These are phyloP conservation scores for Suillus variegatus DNA, from an alignment of 768 basidiomycete species.

Conservation along the genomic window DNA sequence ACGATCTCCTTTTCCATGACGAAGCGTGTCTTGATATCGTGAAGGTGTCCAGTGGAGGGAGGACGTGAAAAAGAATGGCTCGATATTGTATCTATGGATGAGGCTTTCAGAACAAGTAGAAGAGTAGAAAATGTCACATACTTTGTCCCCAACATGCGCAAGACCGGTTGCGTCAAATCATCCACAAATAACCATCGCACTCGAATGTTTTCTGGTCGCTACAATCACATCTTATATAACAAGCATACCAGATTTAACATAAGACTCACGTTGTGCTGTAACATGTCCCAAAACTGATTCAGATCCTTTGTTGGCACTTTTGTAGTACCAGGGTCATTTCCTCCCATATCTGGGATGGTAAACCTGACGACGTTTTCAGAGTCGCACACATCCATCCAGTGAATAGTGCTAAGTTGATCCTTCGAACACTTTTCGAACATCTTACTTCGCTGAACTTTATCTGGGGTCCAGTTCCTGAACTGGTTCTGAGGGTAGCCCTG, in stretches of 20 bases:
- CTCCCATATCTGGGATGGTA: background rate
- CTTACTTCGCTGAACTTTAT: conserved; percentile 32
- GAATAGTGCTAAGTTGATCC: conserved; percentile 19
- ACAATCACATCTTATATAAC: background rate
- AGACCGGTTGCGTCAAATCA: conserved; percentile 24
- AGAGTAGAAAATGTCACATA: conserved; percentile 9
- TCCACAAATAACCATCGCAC: conserved; percentile 31
- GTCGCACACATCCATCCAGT: conserved; percentile 23
- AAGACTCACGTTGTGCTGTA: conserved; percentile 32
- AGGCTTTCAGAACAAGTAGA: background rate
- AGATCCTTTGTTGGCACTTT: conserved; percentile 11
- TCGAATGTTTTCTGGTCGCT: conserved; percentile 19
- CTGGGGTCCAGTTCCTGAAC: conserved; percentile 47
- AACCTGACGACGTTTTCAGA: background rate
- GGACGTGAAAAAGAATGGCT: conserved; percentile 37
- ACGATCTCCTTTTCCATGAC: conserved; percentile 31
- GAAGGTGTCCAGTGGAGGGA: conserved; percentile 34
- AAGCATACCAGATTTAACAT: background rate
- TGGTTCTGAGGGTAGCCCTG: background rate
- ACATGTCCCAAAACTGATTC: conserved; percentile 31
- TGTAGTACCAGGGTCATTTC: background rate
- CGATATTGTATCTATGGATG: conserved; percentile 29
- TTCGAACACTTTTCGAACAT: conserved; percentile 22
- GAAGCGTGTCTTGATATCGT: conserved; percentile 31
- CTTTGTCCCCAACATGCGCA: conserved; percentile 35